Evolutionary conservation across 163 green algal species (phyloP).

Genomic region (Coccomyxa subellipsoidea): DNA sequence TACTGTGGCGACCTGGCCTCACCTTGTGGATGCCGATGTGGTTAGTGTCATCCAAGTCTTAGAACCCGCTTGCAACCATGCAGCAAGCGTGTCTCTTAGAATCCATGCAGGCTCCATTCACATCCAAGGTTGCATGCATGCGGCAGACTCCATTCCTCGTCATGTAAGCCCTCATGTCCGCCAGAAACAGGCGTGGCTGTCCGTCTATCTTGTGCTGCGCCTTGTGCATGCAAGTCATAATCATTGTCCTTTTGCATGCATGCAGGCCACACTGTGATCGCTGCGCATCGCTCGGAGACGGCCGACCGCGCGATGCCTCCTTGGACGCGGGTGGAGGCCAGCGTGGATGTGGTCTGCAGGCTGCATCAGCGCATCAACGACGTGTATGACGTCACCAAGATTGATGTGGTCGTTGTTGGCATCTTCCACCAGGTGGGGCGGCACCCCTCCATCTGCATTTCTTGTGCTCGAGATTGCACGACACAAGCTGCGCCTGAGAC

Average conservation of each 20-base stretch:
- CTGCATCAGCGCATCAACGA: slow-evolving; percentile 54
- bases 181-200: too few relatives aligned
- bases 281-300: slow-evolving; percentile 43
- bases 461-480: background rate
- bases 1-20: background rate
- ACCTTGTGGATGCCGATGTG: too few relatives aligned
- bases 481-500: too few relatives aligned
- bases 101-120: background rate
- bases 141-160: background rate
- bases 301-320: slow-evolving; percentile 47
- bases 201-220: background rate
- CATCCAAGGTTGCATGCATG: background rate
- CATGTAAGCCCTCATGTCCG: too few relatives aligned
- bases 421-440: slow-evolving; percentile 65
- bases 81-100: too few relatives aligned
- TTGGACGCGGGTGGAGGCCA: slow-evolving; percentile 50
- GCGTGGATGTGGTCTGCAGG: slow-evolving; percentile 52
- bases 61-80: too few relatives aligned
- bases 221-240: background rate
- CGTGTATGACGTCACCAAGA: slow-evolving; percentile 43
- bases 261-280: slow-evolving; percentile 47
- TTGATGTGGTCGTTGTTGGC: slow-evolving; percentile 65
- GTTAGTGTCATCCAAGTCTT: too few relatives aligned
- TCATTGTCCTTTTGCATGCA: background rate
- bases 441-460: background rate